Base-by-base conservation (phyloP, 176 grass and related monocot genomes). In the Dendrocalamus sinicus region DNA sequence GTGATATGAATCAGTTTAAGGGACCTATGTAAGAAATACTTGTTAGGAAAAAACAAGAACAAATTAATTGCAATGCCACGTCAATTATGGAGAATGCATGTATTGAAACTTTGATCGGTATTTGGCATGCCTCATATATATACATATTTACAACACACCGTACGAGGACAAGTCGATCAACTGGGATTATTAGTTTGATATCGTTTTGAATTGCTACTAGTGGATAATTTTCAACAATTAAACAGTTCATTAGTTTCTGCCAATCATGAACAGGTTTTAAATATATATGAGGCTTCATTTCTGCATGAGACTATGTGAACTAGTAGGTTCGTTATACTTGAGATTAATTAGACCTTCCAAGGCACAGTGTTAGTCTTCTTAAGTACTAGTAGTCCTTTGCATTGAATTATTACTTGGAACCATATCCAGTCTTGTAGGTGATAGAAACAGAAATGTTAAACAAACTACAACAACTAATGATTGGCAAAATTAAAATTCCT, bases 321-420 rank as follows among this genome's bases (percentile, higher is more conserved):
- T 14, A 28, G 4, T 64, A 61, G 61, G 24, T 14, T 28, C 24
- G 11, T 26, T 64, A 30, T 64, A 61, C n/a, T 12, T 10, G 59
- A 9, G 26, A 30, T 3, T 64, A 30, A 13, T 64, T 64, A 2
- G 61, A 30, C 26, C 24, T 35, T 65, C 6, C 59, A 26, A 23
- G 10, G 10, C 5, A 61, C 2, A 61, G 59, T 26, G 4, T 26
- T 70, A 55, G 35, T 55, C 50, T 12, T 57, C 12, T 69, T 43
- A 57, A 81, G 30, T 23, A 26, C 4, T 26, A 26, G 47, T 41
- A 19, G 30, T 54, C 64, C 47, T 67, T 17, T 66, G 50, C 50
- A 45, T 85, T 30, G 13, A 75, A 76, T 16, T 26, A 67, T 76
- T 40, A 37, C 24, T 65, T 65, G 44, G n/a, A 84, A 44, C 51